Evolutionary conservation across 176 grass and related monocot species (phyloP).

Genomic region (Zoysia pacifica): DNA sequence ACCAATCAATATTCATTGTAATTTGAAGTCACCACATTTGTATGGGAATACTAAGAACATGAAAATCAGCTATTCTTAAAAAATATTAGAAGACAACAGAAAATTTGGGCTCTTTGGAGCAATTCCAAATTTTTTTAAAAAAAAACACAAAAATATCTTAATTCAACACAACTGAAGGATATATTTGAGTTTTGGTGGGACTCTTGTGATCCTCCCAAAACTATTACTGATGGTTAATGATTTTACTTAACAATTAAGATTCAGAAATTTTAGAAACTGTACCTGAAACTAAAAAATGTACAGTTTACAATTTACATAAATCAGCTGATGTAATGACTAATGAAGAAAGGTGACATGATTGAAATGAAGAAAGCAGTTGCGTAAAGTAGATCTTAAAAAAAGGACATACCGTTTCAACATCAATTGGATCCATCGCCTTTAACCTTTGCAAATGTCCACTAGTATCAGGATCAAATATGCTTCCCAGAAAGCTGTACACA

Average conservation of each 20-base stretch:
- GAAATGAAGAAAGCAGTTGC: not conserved
- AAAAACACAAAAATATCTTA: not conserved
- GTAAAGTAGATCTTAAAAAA: not conserved
- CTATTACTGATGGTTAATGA: not conserved
- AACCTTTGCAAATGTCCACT: slow-evolving; percentile 84
- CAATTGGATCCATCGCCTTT: slow-evolving; percentile 90
- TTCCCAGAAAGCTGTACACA: slow-evolving; percentile 92
- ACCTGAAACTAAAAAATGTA: not conserved
- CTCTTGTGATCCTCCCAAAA: not conserved
- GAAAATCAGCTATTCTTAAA: not conserved
- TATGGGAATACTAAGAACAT: not conserved
- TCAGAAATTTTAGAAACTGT: slow-evolving; percentile 20
- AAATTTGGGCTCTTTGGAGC: not conserved
- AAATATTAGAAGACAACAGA: not conserved
- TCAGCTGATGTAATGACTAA: not conserved
- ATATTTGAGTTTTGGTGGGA: not conserved
- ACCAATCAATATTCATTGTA: slow-evolving; percentile 16
- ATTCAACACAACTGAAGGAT: not conserved
- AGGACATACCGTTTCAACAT: slow-evolving; percentile 76
- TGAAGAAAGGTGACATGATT: not conserved
- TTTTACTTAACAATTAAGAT: not conserved
- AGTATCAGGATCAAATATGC: slow-evolving; percentile 86
- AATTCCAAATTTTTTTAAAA: slow-evolving; percentile 27
- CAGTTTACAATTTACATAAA: slow-evolving; percentile 10
- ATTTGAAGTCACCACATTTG: not conserved